Base-by-base conservation (phyloP, 1,284 basidiomycete genomes). In the Chiua sp. region DNA sequence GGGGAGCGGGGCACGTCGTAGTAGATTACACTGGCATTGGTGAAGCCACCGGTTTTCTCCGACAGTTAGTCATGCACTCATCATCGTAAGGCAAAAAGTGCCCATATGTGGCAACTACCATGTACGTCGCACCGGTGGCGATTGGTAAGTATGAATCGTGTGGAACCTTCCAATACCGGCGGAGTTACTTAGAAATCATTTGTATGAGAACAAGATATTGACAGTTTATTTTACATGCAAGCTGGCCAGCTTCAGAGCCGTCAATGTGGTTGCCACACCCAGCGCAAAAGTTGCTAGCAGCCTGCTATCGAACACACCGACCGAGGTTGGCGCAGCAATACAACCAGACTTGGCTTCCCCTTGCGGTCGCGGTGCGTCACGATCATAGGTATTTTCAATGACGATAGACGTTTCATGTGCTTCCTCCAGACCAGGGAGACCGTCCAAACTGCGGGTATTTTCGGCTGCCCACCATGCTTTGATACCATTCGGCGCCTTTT, bases 391-490 rank as follows among this genome's bases (percentile, higher is more conserved):
- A 37, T 59, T 77, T 48, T 58, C 64, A 20, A 75, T 57, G 13
- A 50, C 10, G 0, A 63, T 22, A 0, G 44, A 7, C 1, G 61
- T 53, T 46, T 64, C 37, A 22, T 73, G 74, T 2, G 76, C 75
- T 16, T 60, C 61, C 11, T 56, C 52, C 10, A 84, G 60, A 5
- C 70, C 80, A 0, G 81, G 80, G 6, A 84, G 76, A 23, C 81
- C 81, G 60, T 82, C 80, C 11, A 82, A 59, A 53, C 80, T 82
- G 18, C 56, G 57, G 3, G 71, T 56, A 50, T 85, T 85, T 48
- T 77, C 71, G 3, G 65, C 65, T 16, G 68, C 63, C 83, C 82
- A 84, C 72, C 80, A 84, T 2, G 73, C 64, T 59, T 76, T 77
- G 65, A 83, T 73, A 1, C 81, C 81, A 3, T 69, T 69, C 1